Evolutionary conservation across 2,329 filamentous ascomycete genomes (phyloP).

Genomic region (Xylaria polymorpha): DNA sequence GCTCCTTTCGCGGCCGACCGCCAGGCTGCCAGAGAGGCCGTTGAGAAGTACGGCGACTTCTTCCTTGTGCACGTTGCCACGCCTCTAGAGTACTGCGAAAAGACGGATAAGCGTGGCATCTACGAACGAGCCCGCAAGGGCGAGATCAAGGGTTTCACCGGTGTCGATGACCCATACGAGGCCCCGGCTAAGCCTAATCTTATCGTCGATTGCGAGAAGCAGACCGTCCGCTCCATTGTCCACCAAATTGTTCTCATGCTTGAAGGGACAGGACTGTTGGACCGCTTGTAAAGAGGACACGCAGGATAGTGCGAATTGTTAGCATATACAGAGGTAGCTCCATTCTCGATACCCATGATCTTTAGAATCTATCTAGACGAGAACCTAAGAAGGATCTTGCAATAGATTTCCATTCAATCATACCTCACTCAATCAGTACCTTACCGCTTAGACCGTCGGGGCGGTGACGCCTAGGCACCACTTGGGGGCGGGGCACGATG

Average conservation of each 20-base stretch:
- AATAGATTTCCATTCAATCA: constrained; percentile 27
- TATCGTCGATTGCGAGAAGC: constrained; percentile 85
- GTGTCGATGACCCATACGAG: constrained; percentile 98
- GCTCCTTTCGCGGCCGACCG: constrained; percentile 88
- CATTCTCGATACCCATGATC: constrained; percentile 27
- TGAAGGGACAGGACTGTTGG: constrained; percentile 88
- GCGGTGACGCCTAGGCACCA: constrained; percentile 12
- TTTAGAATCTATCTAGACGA: constrained; percentile 27
- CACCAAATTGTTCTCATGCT: constrained; percentile 96
- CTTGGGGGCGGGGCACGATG: not conserved
- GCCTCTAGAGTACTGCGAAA: constrained; percentile 90
- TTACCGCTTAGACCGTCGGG: not conserved
- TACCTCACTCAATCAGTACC: not conserved
- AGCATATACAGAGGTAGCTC: constrained; percentile 25
- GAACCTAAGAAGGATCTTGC: constrained; percentile 9
- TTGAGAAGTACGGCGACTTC: constrained; percentile 91
- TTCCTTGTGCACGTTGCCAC: constrained; percentile 96
- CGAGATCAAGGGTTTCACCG: constrained; percentile 98
- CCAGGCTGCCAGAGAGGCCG: constrained; percentile 80
- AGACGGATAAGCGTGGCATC: constrained; percentile 92
- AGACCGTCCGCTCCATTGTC: constrained; percentile 89
- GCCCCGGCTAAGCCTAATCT: constrained; percentile 82
- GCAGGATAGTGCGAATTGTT: constrained; percentile 13
- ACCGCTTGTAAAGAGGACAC: constrained; percentile 64
- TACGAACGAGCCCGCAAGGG: constrained; percentile 86